phyloP scores from a whole-genome alignment of 1,139 yeast genomes.

The Suhomyces coccinellae region DNA sequence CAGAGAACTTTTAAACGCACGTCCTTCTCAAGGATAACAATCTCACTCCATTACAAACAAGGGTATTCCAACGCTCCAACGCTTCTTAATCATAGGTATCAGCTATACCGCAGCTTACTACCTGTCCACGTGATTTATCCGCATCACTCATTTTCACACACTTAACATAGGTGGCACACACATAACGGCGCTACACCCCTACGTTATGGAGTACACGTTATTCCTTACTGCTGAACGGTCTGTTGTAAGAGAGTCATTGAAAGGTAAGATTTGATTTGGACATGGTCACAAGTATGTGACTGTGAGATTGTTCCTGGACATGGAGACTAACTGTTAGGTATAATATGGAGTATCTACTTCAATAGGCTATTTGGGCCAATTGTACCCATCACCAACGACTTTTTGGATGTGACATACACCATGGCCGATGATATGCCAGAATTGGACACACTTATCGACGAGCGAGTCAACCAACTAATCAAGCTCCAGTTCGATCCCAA shows the following conservation, averaged over 20 bases:
- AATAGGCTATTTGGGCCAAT: constrained; percentile 70
- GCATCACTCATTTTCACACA: constrained; percentile 6
- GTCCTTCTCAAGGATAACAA: no score
- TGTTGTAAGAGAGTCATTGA: constrained; percentile 45
- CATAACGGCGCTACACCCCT: neutral
- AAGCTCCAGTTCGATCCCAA: constrained; percentile 26
- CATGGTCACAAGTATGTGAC: neutral
- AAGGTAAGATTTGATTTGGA: constrained; percentile 35
- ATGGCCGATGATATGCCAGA: constrained; percentile 43
- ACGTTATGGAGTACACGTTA: constrained; percentile 39
- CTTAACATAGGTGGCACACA: neutral
- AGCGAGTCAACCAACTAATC: constrained; percentile 38
- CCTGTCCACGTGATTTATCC: neutral
- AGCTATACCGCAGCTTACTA: neutral
- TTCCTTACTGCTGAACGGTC: constrained; percentile 43
- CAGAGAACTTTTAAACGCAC: no score
- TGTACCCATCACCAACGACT: constrained; percentile 50
- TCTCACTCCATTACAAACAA: no score
- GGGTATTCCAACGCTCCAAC: no score
- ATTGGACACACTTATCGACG: constrained; percentile 47
- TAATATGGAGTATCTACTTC: constrained; percentile 68
- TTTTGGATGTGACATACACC: constrained; percentile 48
- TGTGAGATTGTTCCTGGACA: no score
- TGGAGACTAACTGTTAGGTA: constrained; percentile 36
- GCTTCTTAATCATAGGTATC: no score